Conservation (phyloP, 169 alveolate genomes). For the Cryptosporidium sp. region DNA sequence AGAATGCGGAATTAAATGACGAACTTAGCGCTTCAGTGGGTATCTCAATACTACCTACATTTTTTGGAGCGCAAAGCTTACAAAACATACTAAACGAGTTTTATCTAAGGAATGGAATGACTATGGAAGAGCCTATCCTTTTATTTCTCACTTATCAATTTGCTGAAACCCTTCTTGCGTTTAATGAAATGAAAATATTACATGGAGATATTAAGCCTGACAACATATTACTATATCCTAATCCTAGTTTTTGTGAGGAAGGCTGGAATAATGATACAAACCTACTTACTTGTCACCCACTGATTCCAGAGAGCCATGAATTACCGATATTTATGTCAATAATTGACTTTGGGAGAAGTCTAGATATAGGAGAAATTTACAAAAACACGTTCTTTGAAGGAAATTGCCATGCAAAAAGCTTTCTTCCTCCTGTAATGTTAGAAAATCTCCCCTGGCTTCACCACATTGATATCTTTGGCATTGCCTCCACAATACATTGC, state of each 20-base stretch:
- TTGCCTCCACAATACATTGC: constrained; percentile 61
- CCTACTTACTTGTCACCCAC: constrained; percentile 14
- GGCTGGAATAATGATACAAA: not conserved
- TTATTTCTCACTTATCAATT: constrained; percentile 50
- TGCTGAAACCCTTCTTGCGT: constrained; percentile 29
- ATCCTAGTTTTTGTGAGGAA: constrained; percentile 18
- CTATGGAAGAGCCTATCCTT: constrained; percentile 63
- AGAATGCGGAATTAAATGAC: not conserved
- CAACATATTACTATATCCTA: constrained; percentile 64
- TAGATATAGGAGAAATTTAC: constrained; percentile 67
- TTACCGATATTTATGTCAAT: constrained; percentile 42
- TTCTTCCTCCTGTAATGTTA: constrained; percentile 65
- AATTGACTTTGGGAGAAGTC: constrained; percentile 70
- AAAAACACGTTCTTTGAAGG: constrained; percentile 65
- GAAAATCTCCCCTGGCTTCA: constrained; percentile 70
- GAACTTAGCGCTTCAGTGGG: constrained; percentile 10
- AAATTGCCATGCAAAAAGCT: constrained; percentile 58
- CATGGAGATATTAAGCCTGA: constrained; percentile 76
- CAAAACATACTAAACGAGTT: constrained; percentile 36
- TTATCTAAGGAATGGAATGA: constrained; percentile 29
- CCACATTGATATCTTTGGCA: constrained; percentile 69
- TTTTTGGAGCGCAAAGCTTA: constrained; percentile 40
- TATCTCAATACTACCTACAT: constrained; percentile 59
- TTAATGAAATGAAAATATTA: constrained; percentile 53
- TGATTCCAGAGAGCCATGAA: constrained; percentile 19